Evolutionary conservation across 352 stramenopile genomes (phyloP).

Genomic region (Pythium dissotocum): DNA sequence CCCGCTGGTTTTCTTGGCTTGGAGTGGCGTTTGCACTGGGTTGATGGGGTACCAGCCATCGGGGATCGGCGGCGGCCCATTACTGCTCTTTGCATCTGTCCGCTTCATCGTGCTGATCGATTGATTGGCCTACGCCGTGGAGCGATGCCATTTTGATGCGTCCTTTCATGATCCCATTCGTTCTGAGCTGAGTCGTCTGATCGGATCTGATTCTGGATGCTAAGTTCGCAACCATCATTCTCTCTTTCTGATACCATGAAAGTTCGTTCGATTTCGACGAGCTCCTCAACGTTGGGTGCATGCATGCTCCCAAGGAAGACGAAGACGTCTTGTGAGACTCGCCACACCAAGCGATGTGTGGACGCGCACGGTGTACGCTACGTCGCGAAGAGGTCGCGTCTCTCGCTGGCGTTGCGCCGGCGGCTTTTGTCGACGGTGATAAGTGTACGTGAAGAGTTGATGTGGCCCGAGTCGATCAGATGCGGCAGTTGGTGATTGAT

Average conservation of each 20-base stretch:
- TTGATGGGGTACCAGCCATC: constrained; percentile 40
- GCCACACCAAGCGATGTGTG: constrained; percentile 50
- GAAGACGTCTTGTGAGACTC: too few relatives aligned
- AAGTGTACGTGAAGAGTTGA: constrained; percentile 49
- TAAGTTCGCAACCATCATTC: constrained; percentile 7
- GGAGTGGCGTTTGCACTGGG: neutral
- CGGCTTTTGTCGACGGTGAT: constrained; percentile 66
- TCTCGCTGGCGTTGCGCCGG: constrained; percentile 41
- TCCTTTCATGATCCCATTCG: too few relatives aligned
- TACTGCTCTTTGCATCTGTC: neutral
- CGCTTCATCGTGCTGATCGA: neutral
- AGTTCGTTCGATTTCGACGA: neutral
- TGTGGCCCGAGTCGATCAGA: neutral
- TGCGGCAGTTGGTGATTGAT: neutral
- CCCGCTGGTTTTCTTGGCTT: neutral
- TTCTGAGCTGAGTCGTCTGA: neutral
- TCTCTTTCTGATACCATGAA: neutral
- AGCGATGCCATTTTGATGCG: too few relatives aligned
- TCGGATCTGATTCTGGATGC: neutral
- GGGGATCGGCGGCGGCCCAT: constrained; percentile 19
- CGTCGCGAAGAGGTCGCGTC: constrained; percentile 49
- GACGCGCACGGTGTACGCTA: constrained; percentile 63
- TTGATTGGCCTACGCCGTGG: too few relatives aligned
- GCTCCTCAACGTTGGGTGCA: neutral
- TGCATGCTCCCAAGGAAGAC: too few relatives aligned